Evolutionary conservation across 202 grass and related monocot genomes (phyloP).

Genomic region (Zoysia matrella): DNA sequence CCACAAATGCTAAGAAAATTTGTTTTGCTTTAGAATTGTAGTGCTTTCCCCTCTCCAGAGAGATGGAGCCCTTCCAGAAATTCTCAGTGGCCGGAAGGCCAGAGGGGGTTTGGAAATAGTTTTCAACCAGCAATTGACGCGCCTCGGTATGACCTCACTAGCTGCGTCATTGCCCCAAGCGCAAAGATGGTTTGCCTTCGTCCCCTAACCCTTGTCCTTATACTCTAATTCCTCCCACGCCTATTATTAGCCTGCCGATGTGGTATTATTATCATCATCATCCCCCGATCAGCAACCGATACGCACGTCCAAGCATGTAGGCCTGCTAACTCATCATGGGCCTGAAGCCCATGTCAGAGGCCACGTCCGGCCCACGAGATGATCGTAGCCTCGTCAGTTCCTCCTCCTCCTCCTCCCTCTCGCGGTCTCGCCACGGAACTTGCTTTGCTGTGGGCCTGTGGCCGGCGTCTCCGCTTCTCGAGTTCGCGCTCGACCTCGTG

Average conservation of each 20-base stretch:
- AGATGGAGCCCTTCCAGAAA: slow-evolving; percentile 59
- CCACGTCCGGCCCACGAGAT: not conserved
- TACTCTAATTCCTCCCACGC: not conserved
- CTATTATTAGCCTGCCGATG: not conserved
- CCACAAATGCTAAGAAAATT: no score
- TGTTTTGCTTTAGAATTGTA: slow-evolving; percentile 21
- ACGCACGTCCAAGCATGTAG: not conserved
- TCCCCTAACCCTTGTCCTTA: not conserved
- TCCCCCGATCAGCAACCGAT: not conserved
- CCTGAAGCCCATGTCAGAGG: not conserved
- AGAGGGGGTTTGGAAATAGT: no score
- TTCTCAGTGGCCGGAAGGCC: slow-evolving; percentile 45
- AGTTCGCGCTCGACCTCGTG: not conserved
- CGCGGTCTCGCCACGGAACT: not conserved
- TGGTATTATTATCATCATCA: slow-evolving; percentile 22
- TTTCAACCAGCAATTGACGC: no score
- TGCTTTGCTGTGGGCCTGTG: not conserved
- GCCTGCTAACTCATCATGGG: not conserved
- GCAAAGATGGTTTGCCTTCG: no score
- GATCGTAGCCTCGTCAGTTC: not conserved
- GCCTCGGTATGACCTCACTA: no score
- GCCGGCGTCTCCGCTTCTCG: no score
- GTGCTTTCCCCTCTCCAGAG: slow-evolving; percentile 34
- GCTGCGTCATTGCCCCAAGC: no score
- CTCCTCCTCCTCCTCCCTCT: not conserved